Percentiles rank a stretch among this genome's conserved stretches.
Evolutionary conservation across 129 eudicot species (phyloP).

Genomic region (Artemisia annua): DNA sequence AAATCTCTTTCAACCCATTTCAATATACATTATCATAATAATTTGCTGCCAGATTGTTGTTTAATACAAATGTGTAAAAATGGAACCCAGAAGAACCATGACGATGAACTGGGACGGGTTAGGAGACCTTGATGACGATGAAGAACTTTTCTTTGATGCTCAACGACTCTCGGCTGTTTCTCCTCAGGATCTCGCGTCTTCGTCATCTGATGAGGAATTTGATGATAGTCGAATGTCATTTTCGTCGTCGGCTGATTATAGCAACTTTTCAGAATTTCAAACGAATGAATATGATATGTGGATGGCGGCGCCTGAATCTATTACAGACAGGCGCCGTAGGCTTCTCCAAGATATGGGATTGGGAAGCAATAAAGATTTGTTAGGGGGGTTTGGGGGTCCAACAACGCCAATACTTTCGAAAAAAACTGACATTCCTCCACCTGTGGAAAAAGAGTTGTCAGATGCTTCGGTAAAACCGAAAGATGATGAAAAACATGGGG

Average conservation of each 20-base stretch:
- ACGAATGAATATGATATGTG: conserved; percentile 60
- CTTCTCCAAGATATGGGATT: conserved; percentile 86
- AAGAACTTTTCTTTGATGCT: conserved; percentile 52
- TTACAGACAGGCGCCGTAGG: conserved; percentile 65
- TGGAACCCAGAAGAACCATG: conserved; percentile 61
- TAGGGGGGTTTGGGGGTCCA: conserved; percentile 21
- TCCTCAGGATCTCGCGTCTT: conserved; percentile 51
- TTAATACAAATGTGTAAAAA: conserved; percentile 37
- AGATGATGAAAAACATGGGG: neutral
- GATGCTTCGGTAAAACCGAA: conserved; percentile 15
- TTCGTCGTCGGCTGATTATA: conserved; percentile 42
- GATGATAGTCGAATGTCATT: conserved; percentile 55
- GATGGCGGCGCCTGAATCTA: conserved; percentile 76
- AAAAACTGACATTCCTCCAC: neutral
- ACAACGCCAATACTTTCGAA: conserved; percentile 18
- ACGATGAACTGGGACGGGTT: conserved; percentile 89
- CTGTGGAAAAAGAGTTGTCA: conserved; percentile 16
- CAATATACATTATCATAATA: neutral
- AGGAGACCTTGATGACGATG: conserved; percentile 62
- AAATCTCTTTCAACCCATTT: conserved; percentile 6
- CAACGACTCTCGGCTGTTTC: conserved; percentile 50
- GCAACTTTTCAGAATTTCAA: conserved; percentile 21
- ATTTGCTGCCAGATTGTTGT: conserved; percentile 16
- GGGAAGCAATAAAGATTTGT: conserved; percentile 54
- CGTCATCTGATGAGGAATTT: conserved; percentile 56